Base-by-base conservation (phyloP, 2,329 filamentous ascomycete genomes). In the Aspergillus tanneri region DNA sequence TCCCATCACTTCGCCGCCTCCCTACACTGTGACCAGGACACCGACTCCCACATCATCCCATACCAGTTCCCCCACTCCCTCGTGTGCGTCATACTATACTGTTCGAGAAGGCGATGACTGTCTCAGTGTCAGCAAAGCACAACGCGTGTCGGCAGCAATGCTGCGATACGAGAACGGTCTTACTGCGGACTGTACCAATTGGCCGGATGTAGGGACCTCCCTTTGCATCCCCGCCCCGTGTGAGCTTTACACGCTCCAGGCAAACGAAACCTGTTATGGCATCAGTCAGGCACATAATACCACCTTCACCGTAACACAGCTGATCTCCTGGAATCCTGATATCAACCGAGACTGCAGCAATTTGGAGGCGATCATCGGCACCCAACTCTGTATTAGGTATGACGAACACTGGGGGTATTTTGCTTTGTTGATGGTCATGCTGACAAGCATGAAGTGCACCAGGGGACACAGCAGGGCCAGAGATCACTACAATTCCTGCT, bases 281-380 rank as follows among this genome's bases (percentile, higher is more conserved):
- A 52, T 52, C 18, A 22, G 40, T 6, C 14, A 42, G 12, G 32
- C 34, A 16, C 25, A 37, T 19, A 37, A 48, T 28, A 19, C 21
- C 11, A 48, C 30, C 14, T 45, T 57, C 35, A 49, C 48, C 9
- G 24, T 47, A 16, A 38, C 30, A 8, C 49, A 56, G 24, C 23
- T 57, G n/a, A 24, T 48, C 9, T 42, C 32, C 16, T 59, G 53
- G 47, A 58, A 58, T 32, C 48, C 48, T 3, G 34, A 46, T 28
- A 50, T 50, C 32, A 46, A 50, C 35, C 28, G 32, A n/a, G 21
- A 25, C 4, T 50, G 48, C 25, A 25, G 37, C 16, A 50, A 50
- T 23, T 21, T 50, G 12, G 24, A 37, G 23, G 14, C 11, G 12
- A 16, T 45, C 16, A 21, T 18, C n/a, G 48, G 30, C 7, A 41